Base-by-base conservation (phyloP, 805 yeast genomes). In the Zygotorulaspora danielsina region DNA sequence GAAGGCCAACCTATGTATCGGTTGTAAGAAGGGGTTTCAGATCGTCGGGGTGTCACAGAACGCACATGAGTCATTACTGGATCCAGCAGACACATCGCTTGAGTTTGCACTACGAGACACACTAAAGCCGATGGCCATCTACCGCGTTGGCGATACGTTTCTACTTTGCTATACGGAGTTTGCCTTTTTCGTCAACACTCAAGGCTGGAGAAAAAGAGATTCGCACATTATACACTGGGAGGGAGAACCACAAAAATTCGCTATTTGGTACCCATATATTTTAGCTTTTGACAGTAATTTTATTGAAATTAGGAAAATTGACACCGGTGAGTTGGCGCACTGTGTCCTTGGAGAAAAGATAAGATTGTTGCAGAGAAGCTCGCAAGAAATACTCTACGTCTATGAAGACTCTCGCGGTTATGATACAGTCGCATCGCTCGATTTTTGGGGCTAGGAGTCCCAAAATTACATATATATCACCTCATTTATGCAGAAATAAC, bases 141-240 rank as follows among this genome's bases (percentile, higher is more conserved):
- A 90, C 60, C 76, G 96, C 45, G 79, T 93, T 42, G 93, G 90
- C 42, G 79, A 81, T 39, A 93, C 89, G 65, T 93, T 90, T 59
- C 66, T 93, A 54, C 73, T 93, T 48, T 82, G 89, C 59, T 93
- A 90, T 60, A 78, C 94, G 4, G 96, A 88, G 58, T 88, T 90
- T 59, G 90, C 97, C 33, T 93, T 93, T 63, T 88, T 85, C 64
- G 94, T 93, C 51, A 89, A 93, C 56, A 75, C 84, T 43, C 89
- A 89, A 61, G 98, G 98, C 17, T 93, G 98, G 98, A 75, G 97
- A 51, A 82, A 94, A 13, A 78, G 89, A 47, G 86, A 93, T 31
- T 90, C 86, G 36, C 89, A 96, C 89, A 83, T 89, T 49, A 82
- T 93, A 37, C 80, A 84, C 57, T 93, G 98, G 98, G 97, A 93